A percentile compares a stretch with the other conserved stretches of the same genome.
Conservation (phyloP, 495 filamentous ascomycete genomes). For the Hypoxylon subgilvum region DNA sequence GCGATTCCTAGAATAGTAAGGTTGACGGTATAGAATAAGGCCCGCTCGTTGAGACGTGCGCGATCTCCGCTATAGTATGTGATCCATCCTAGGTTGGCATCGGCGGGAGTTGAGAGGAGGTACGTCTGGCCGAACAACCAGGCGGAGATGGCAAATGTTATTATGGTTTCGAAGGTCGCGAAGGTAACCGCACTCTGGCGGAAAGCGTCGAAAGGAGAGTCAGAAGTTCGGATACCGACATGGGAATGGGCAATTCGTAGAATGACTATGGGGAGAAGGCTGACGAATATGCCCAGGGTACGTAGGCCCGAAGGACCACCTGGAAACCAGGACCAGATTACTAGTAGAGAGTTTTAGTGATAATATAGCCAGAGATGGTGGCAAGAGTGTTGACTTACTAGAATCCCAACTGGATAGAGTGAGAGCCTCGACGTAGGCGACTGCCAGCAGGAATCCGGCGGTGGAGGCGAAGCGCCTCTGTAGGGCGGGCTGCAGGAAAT, state of each 20-base stretch:
- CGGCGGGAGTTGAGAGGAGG: conserved; percentile 71
- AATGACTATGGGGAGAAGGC: conserved; percentile 70
- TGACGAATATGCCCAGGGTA: conserved; percentile 75
- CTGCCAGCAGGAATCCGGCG: conserved; percentile 64
- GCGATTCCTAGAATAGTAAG: conserved; percentile 69
- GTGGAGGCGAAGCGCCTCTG: conserved; percentile 85
- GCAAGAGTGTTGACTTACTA: conserved; percentile 54
- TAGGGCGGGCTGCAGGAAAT: conserved; percentile 86
- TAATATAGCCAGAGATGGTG: neutral
- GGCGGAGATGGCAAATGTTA: conserved; percentile 78
- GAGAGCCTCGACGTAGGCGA: conserved; percentile 78
- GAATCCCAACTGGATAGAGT: conserved; percentile 72
- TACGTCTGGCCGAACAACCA: conserved; percentile 84
- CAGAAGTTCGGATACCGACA: conserved; percentile 71
- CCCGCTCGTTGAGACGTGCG: conserved; percentile 82
- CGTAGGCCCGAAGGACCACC: conserved; percentile 76
- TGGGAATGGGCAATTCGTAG: conserved; percentile 88
- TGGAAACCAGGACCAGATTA: conserved; percentile 86
- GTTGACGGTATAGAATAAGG: conserved; percentile 77
- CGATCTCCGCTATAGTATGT: conserved; percentile 71
- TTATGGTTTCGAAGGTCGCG: conserved; percentile 67
- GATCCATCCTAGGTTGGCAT: conserved; percentile 72
- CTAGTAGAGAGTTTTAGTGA: conserved; percentile 49
- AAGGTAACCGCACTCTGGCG: conserved; percentile 58
- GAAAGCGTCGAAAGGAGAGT: conserved; percentile 69